phyloP scores from a whole-genome alignment of 345 rosid genomes.

The Arabis alpina region DNA sequence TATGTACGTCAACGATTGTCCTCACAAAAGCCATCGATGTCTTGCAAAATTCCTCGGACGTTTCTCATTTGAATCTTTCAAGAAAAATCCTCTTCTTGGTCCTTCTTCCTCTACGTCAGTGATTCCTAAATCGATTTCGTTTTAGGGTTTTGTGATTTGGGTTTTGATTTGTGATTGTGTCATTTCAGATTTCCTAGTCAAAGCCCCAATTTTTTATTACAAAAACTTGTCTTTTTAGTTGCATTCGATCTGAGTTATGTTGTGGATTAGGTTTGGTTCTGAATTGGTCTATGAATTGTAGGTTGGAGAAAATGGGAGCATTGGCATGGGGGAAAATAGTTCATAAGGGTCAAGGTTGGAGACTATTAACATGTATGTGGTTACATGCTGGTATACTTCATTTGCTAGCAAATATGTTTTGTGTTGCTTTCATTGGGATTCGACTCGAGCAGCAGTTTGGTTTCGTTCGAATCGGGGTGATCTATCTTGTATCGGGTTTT shows the following conservation, averaged over 20 bases:
- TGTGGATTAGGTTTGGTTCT: conserved; percentile 6
- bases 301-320: conserved; percentile 88
- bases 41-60: conserved; percentile 76
- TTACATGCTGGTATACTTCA: conserved; percentile 91
- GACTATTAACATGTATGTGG: conserved; percentile 88
- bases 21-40: conserved; percentile 57
- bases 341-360: conserved; percentile 77
- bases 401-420: conserved; percentile 75
- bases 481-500: conserved; percentile 79
- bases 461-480: conserved; percentile 67
- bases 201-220: neutral
- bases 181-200: too few species aligned
- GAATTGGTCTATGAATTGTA: conserved; percentile 32
- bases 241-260: neutral
- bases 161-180: neutral
- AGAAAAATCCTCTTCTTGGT: conserved; percentile 83
- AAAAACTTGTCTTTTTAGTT: neutral
- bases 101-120: conserved; percentile 86
- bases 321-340: conserved; percentile 69
- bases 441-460: conserved; percentile 94
- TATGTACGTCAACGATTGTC: conserved; percentile 89
- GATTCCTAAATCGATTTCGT: neutral
- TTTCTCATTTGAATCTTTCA: conserved; percentile 76
- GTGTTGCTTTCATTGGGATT: conserved; percentile 78
- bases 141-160: conserved; percentile 27